Conservation (phyloP, 805 yeast genomes). For the Candida tibetensis region DNA sequence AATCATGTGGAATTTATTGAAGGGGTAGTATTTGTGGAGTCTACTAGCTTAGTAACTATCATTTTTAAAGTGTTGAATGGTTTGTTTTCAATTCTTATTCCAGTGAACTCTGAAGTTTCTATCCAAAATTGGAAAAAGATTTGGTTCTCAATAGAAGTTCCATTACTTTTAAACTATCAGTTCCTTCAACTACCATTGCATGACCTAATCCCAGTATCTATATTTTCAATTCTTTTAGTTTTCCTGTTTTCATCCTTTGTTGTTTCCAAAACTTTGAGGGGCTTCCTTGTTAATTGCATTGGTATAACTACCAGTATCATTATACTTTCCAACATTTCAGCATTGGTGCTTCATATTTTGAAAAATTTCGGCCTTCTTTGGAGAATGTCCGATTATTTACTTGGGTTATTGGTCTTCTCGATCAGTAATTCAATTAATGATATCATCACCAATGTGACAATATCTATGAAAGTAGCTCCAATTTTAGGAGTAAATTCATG, state of each 20-base stretch:
- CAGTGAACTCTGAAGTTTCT: slow-evolving; percentile 8
- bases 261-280: slow-evolving; percentile 1
- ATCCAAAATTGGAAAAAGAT: slow-evolving; percentile 5
- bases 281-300: slow-evolving; percentile 10
- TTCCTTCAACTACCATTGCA: slow-evolving; percentile 13
- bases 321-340: slow-evolving; percentile 26
- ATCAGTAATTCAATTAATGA: slow-evolving; percentile 53
- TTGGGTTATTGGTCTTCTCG: slow-evolving; percentile 49
- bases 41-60: slow-evolving; percentile 3
- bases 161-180: slow-evolving; percentile 17
- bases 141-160: slow-evolving; percentile 20
- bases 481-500: slow-evolving; percentile 49
- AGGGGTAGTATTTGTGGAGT: slow-evolving; percentile 3
- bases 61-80: slow-evolving; percentile 12
- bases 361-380: slow-evolving; percentile 46
- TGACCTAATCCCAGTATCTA: slow-evolving; percentile 8
- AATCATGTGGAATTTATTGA: background rate
- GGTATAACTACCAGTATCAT: slow-evolving; percentile 26
- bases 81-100: slow-evolving; percentile 14
- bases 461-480: slow-evolving; percentile 39
- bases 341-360: slow-evolving; percentile 25
- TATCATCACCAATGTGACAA: slow-evolving; percentile 47
- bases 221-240: slow-evolving; percentile 3
- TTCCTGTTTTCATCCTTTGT: slow-evolving; percentile 3
- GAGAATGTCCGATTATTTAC: slow-evolving; percentile 43